A percentile compares a stretch with the other conserved stretches of the same genome.
Evolutionary conservation across 2,329 filamentous ascomycete genomes (phyloP).

Genomic region (Exophiala viscosa): DNA sequence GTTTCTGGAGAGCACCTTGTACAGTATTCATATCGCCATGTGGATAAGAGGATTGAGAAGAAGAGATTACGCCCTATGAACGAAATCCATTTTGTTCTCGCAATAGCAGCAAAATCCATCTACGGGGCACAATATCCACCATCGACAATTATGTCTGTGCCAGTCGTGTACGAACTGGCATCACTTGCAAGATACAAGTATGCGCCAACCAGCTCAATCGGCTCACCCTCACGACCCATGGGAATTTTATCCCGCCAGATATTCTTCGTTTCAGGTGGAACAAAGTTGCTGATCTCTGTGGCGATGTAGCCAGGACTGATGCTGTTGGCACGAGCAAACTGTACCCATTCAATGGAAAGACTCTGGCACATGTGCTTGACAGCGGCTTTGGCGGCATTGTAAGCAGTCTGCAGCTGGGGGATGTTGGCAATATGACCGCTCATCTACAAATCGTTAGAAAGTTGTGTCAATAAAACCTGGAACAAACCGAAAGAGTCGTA

Average conservation of each 20-base stretch:
- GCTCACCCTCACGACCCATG: constrained; percentile 70
- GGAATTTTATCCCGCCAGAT: constrained; percentile 76
- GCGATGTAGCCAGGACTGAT: constrained; percentile 67
- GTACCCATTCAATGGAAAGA: constrained; percentile 65
- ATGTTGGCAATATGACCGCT: constrained; percentile 74
- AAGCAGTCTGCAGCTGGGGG: constrained; percentile 72
- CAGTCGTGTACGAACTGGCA: constrained; percentile 78
- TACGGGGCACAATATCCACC: constrained; percentile 64
- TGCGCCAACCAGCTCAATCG: constrained; percentile 74
- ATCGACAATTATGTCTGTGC: constrained; percentile 68
- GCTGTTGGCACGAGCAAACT: constrained; percentile 65
- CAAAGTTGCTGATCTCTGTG: constrained; percentile 63
- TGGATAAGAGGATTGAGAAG: no score
- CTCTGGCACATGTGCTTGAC: constrained; percentile 62
- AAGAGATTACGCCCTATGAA: not conserved
- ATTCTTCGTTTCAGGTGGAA: constrained; percentile 62
- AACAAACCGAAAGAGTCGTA: no score
- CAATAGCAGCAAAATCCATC: not conserved
- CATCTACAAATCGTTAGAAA: no score
- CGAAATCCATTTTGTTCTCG: no score
- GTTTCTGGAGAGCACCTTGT: no score
- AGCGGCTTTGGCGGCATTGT: constrained; percentile 63
- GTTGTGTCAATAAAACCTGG: no score
- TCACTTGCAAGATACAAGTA: constrained; percentile 80
- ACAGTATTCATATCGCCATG: no score